Base-by-base conservation (phyloP, 306 rosid species). In the Trifolium subterraneum region DNA sequence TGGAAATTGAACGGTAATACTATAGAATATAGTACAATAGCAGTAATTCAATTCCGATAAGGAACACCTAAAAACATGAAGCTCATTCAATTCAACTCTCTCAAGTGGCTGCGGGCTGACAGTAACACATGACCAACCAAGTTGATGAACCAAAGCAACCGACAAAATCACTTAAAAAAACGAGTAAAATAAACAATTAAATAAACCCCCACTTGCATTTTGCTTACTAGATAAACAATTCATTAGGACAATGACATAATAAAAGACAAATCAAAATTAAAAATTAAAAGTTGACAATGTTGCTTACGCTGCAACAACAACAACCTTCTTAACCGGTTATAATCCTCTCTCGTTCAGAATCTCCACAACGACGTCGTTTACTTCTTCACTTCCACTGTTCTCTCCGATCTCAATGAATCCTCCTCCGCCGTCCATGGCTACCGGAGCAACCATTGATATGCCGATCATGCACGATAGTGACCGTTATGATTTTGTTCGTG, bases 381-480 rank as follows among this genome's bases (percentile, higher is more conserved):
- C n/a, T 71, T 2, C 12, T 41, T 14, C 33, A 29, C 33, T 29
- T 27, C 31, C 31, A 27, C 31, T 3, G 5, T 25, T 25, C 7
- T 52, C 62, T 55, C 41, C 60, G 72, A 67, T 45, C 71, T 44
- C 58, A 2, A 12, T 44, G 22, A 63, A 90, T 90, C 39, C 39
- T 36, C 39, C 39, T 76, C 25, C 89, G 75, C 42, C 78, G 75
- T 10, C 86, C 14, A 78, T 82, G 35, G 75, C 81, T 16, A 56
- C 66, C 54, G 95, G 90, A 58, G 80, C 86, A 58, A 81, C 72
- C 41, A 72, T 88, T 89, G 97, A 91, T 33, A 71, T 89, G 88
- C 97, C 96, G 80, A 93, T 91, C 79, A 86, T 91, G 92, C 98
- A 93, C 81, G 94, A 89, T 25, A 93, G 98, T 35, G 94, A 93